Conservation (phyloP, 495 filamentous ascomycete genomes). For the Alectoria sarmentosa region DNA sequence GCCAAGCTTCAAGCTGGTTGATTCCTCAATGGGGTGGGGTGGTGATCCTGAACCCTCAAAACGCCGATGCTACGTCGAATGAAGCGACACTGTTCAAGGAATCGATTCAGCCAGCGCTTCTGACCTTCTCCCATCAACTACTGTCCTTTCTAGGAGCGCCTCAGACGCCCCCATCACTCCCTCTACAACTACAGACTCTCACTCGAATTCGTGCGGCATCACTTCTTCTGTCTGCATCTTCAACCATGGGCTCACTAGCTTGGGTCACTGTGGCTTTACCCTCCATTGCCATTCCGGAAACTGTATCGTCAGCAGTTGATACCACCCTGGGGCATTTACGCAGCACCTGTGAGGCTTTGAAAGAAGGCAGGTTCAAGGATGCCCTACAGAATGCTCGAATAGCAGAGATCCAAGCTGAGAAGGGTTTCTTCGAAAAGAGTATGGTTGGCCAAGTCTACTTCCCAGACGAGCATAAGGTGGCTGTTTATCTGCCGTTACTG, state of each 20-base stretch:
- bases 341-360: constrained; percentile 66
- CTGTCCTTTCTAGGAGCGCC: constrained; percentile 84
- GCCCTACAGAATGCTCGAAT: constrained; percentile 72
- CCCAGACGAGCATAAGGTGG: constrained; percentile 97
- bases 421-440: constrained; percentile 95
- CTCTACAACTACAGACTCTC: constrained; percentile 77
- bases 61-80: constrained; percentile 22
- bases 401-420: constrained; percentile 83
- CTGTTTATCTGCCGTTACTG: constrained; percentile 86
- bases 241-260: constrained; percentile 87
- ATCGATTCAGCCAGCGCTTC: constrained; percentile 66
- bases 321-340: constrained; percentile 71
- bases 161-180: constrained; percentile 66
- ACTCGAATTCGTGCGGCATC: constrained; percentile 79
- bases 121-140: constrained; percentile 89
- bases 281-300: constrained; percentile 82
- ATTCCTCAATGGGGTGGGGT: constrained; percentile 97
- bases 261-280: constrained; percentile 77
- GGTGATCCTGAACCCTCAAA: constrained; percentile 58
- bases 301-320: constrained; percentile 77
- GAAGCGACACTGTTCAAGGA: constrained; percentile 44
- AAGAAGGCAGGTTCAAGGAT: constrained; percentile 54
- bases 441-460: constrained; percentile 99
- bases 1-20: constrained; percentile 80
- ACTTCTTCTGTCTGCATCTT: constrained; percentile 81